Conservation (phyloP, 495 filamentous ascomycete genomes). For the Hypoxylon rickii region DNA sequence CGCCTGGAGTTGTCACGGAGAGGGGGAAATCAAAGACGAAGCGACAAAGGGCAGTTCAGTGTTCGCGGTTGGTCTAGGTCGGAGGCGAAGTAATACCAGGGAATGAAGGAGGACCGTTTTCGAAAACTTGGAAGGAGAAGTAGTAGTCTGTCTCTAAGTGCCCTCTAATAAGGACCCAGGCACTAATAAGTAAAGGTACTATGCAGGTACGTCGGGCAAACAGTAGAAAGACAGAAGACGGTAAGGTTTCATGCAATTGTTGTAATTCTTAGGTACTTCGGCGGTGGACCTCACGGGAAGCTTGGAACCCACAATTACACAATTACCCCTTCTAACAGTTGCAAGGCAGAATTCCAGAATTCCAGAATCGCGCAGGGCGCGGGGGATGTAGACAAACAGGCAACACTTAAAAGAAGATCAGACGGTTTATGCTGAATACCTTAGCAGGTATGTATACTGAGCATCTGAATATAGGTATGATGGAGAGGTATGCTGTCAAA, state of each 20-base stretch:
- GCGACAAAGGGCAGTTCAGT: conserved; percentile 5
- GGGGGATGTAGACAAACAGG: not conserved
- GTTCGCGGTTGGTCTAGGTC: conserved; percentile 8
- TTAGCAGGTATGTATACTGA: not conserved
- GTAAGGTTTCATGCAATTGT: conserved; percentile 28
- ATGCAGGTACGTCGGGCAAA: conserved; percentile 9
- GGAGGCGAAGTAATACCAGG: not conserved
- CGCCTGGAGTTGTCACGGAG: not conserved
- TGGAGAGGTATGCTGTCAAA: conserved; percentile 3
- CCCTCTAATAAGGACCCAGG: conserved; percentile 27
- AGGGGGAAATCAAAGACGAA: too few relatives aligned
- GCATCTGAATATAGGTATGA: not conserved
- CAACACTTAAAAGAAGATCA: too few relatives aligned
- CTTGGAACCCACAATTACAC: conserved; percentile 22
- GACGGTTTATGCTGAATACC: too few relatives aligned
- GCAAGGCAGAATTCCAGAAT: conserved; percentile 1
- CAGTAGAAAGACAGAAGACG: conserved; percentile 17
- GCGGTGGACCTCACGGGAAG: conserved; percentile 21
- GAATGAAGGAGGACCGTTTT: conserved; percentile 7
- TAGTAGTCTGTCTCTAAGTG: not conserved
- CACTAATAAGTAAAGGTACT: conserved; percentile 24
- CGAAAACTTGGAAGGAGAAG: conserved; percentile 21
- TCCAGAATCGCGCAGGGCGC: conserved; percentile 1
- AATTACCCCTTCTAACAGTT: conserved; percentile 26
- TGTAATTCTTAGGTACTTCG: conserved; percentile 24